Percentiles rank a stretch among this genome's conserved stretches.
phyloP scores from a whole-genome alignment of 2,329 filamentous ascomycete species.

The Fusarium albosuccineum region DNA sequence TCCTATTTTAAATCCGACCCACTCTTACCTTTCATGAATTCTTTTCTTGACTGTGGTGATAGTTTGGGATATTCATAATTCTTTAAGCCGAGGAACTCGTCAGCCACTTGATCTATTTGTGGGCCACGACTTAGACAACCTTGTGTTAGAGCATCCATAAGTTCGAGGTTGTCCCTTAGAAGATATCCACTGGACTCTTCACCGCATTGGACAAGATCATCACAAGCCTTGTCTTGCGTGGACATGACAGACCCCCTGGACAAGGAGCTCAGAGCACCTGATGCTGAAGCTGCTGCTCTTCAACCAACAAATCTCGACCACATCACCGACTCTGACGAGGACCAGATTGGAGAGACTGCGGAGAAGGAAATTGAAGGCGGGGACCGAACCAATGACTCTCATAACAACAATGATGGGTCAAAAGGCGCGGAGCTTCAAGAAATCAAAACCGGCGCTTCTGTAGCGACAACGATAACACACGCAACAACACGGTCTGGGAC shows the following conservation, averaged over 20 bases:
- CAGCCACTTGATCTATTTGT: slow-evolving; percentile 4
- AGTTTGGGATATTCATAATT: neutral
- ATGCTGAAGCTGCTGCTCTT: slow-evolving; percentile 47
- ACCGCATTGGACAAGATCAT: slow-evolving; percentile 6
- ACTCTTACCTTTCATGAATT: neutral
- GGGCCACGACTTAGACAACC: neutral
- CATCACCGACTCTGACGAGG: slow-evolving; percentile 35
- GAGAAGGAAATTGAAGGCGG: slow-evolving; percentile 35
- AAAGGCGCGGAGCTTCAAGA: slow-evolving; percentile 38
- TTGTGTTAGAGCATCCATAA: neutral
- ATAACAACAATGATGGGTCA: slow-evolving; percentile 18
- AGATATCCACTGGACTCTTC: neutral
- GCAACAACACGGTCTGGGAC: slow-evolving; percentile 53
- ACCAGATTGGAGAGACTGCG: slow-evolving; percentile 26
- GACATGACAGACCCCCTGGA: slow-evolving; percentile 47
- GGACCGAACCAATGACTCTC: slow-evolving; percentile 3
- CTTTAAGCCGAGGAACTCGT: slow-evolving; percentile 1
- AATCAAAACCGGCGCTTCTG: slow-evolving; percentile 67
- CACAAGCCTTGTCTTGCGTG: slow-evolving; percentile 11
- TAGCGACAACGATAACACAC: slow-evolving; percentile 62
- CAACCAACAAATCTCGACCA: slow-evolving; percentile 42
- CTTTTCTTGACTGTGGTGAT: slow-evolving; percentile 1
- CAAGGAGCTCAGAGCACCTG: slow-evolving; percentile 48
- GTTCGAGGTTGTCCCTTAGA: neutral
- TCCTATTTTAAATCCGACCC: neutral